Conservation (phyloP, 805 yeast species). For the Ogataea paradorogensis region DNA sequence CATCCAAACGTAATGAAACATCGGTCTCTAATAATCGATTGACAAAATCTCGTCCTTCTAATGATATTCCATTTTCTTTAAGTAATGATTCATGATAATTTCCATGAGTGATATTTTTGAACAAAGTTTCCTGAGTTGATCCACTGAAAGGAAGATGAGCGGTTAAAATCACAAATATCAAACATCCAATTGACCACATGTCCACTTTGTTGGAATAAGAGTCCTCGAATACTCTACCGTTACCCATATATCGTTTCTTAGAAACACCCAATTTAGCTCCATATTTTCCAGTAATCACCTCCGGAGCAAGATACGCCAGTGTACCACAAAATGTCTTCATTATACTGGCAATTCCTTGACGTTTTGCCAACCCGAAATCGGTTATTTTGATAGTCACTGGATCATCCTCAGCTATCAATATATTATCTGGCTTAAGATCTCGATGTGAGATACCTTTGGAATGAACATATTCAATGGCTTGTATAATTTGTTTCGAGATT, state of each 20-base stretch:
- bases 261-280: constrained; percentile 32
- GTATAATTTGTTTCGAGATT: constrained; percentile 77
- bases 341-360: constrained; percentile 76
- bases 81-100: constrained; percentile 77
- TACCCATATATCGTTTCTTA: constrained; percentile 31
- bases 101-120: constrained; percentile 71
- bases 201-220: constrained; percentile 85
- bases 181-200: constrained; percentile 97
- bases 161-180: constrained; percentile 86
- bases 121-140: constrained; percentile 80
- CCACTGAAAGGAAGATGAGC: constrained; percentile 96
- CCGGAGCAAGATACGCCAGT: constrained; percentile 95
- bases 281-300: constrained; percentile 62
- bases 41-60: constrained; percentile 70
- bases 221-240: constrained; percentile 33
- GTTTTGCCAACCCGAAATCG: constrained; percentile 94
- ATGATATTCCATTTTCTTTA: constrained; percentile 56
- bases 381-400: constrained; percentile 91
- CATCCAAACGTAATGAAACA: constrained; percentile 69
- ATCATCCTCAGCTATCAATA: constrained; percentile 83
- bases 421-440: constrained; percentile 95
- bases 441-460: constrained; percentile 90
- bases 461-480: constrained; percentile 86
- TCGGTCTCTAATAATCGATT: constrained; percentile 70
- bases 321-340: constrained; percentile 98